Conservation (phyloP, 2,329 filamentous ascomycete genomes). For the Microdochium bolleyi region DNA sequence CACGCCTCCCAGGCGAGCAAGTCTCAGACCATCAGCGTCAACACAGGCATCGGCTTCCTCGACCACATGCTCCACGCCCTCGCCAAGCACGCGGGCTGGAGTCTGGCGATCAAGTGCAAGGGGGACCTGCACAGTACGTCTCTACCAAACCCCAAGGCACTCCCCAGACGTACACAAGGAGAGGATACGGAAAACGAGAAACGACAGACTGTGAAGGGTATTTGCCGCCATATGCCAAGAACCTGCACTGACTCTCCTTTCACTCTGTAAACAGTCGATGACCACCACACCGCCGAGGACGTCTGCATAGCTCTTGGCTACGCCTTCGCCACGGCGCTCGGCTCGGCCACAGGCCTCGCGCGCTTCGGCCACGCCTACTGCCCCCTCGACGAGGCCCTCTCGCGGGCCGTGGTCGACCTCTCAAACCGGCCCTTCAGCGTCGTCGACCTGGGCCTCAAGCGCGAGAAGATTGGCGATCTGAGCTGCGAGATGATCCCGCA, state of each 20-base stretch:
- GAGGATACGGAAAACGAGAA: neutral
- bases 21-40: constrained; percentile 77
- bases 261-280: constrained; percentile 60
- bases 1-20: constrained; percentile 82
- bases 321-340: constrained; percentile 76
- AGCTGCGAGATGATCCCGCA: constrained; percentile 97
- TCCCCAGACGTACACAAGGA: too few relatives aligned
- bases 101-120: constrained; percentile 70
- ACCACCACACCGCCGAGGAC: constrained; percentile 97
- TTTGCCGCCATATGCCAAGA: too few relatives aligned
- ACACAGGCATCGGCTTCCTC: constrained; percentile 93
- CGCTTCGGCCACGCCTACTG: constrained; percentile 90
- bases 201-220: constrained; percentile 1
- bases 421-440: constrained; percentile 86
- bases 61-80: constrained; percentile 98
- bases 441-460: constrained; percentile 72
- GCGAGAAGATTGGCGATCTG: constrained; percentile 90
- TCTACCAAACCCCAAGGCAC: neutral
- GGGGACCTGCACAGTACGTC: constrained; percentile 83
- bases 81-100: constrained; percentile 94
- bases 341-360: constrained; percentile 70
- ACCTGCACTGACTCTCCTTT: too few relatives aligned
- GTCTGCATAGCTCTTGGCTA: constrained; percentile 83
- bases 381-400: constrained; percentile 91
- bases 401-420: constrained; percentile 87